Base-by-base conservation (phyloP, 2,329 filamentous ascomycete genomes). In the Alternaria burnsii region DNA sequence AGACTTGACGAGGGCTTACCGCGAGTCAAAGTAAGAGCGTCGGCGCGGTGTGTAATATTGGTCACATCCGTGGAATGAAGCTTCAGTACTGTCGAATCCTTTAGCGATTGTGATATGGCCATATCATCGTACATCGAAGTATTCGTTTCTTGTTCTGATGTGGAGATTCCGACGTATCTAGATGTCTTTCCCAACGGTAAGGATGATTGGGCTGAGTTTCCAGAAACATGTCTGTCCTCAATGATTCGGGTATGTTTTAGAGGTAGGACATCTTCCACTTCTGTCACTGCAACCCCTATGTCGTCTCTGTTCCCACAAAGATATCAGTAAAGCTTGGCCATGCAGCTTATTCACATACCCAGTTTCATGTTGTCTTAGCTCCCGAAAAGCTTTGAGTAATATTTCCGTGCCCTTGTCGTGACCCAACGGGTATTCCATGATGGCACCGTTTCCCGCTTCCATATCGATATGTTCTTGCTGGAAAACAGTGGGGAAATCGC, bases 341-440 rank as follows among this genome's bases (percentile, higher is more conserved):
- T 42, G 41, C 12, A 16, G 18, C 32, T 16, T 51, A 10, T 36
- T 42, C 10, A 52, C 42, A 43, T 53, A 61, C 58, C 22, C 54
- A 43, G 47, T 42, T 12, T 52, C 18, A 10, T 47, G n/a, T 5
- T 41, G 52, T 28, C 38, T 59, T n/a, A 46, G 28, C 5, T 16
- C 38, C 18, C 26, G 38, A 18, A 55, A 30, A 24, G 57, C 36
- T 32, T 55, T 18, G n/a, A 51, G 44, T 20, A 55, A 40, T 18
- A 55, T 16, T 10, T 28, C 43, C 10, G 41, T 34, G 30, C 24
- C 54, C 18, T 18, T 55, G 16, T 48, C 24, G 41, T 55, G 30
- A 30, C 28, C 57, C 32, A 36, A 30, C 22, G 44, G 16, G 24
- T 36, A 38, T 36, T 43, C 34, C 16, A 44, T 14, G 20, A 28